Evolutionary conservation across 768 basidiomycete species (phyloP).

Genomic region (Lactarius tabidus): DNA sequence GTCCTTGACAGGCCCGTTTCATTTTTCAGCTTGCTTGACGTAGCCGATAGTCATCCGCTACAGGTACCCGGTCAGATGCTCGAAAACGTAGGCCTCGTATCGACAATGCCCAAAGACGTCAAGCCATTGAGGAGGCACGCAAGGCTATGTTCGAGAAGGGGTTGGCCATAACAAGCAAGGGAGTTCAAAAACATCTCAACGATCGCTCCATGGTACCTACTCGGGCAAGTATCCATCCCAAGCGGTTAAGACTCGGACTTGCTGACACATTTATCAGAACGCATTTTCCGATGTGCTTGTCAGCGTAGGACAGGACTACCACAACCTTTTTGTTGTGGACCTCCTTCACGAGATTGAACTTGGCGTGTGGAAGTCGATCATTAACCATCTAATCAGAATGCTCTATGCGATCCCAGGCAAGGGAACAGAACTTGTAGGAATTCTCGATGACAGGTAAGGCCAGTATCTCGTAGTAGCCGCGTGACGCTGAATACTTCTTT

Average conservation of each 20-base stretch:
- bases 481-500: too few relatives aligned
- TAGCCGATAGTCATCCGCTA: too few relatives aligned
- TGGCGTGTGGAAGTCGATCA: constrained; percentile 37
- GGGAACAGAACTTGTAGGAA: neutral
- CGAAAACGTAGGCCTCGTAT: too few relatives aligned
- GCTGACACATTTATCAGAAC: neutral
- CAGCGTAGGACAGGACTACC: neutral
- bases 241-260: too few relatives aligned
- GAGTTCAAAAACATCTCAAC: neutral
- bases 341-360: constrained; percentile 42
- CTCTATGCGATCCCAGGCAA: constrained; percentile 16
- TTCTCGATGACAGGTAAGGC: neutral
- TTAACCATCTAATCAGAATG: constrained; percentile 38
- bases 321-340: constrained; percentile 32
- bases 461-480: too few relatives aligned
- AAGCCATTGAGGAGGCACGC: neutral
- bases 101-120: too few relatives aligned
- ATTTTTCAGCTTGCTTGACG: too few relatives aligned
- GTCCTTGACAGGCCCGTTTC: too few relatives aligned
- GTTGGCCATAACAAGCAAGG: rapidly evolving
- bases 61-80: too few relatives aligned
- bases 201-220: neutral
- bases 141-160: neutral
- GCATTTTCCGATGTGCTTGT: neutral
- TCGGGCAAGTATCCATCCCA: too few relatives aligned